Conservation (phyloP, 805 yeast genomes). For the Saccharomycopsis sp. region DNA sequence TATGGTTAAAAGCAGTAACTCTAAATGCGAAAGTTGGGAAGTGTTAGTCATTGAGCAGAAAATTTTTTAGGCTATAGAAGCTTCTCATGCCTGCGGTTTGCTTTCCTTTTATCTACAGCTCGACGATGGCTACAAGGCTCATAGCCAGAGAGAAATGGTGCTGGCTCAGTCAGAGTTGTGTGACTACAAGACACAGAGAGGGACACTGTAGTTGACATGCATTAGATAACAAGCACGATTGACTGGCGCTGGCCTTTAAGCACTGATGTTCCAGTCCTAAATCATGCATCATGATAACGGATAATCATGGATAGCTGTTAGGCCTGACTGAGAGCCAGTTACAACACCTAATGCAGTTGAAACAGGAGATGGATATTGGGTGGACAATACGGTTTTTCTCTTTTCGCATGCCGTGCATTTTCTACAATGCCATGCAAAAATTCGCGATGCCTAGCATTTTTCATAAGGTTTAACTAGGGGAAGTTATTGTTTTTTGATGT, state of each 20-base stretch:
- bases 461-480: not conserved
- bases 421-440: not conserved
- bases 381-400: not conserved
- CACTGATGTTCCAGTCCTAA: not conserved
- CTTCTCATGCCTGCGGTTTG: not conserved
- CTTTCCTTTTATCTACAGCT: not conserved
- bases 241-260: not conserved
- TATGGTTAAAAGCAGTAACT: not conserved
- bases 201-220: not conserved
- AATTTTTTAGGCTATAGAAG: not conserved
- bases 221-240: conserved; percentile 2
- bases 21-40: not conserved
- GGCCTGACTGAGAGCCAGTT: too few relatives aligned
- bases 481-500: not conserved
- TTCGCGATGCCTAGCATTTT: not conserved
- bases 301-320: not conserved
- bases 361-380: not conserved
- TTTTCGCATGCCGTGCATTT: not conserved
- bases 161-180: too few relatives aligned
- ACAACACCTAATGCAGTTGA: too few relatives aligned
- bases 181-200: not conserved
- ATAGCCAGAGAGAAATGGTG: not conserved
- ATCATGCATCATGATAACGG: not conserved
- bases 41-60: not conserved
- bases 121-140: not conserved